A percentile compares a stretch with the other conserved stretches of the same genome.
Evolutionary conservation across 2,329 filamentous ascomycete species (phyloP).

Genomic region (Fusarium multiceps): DNA sequence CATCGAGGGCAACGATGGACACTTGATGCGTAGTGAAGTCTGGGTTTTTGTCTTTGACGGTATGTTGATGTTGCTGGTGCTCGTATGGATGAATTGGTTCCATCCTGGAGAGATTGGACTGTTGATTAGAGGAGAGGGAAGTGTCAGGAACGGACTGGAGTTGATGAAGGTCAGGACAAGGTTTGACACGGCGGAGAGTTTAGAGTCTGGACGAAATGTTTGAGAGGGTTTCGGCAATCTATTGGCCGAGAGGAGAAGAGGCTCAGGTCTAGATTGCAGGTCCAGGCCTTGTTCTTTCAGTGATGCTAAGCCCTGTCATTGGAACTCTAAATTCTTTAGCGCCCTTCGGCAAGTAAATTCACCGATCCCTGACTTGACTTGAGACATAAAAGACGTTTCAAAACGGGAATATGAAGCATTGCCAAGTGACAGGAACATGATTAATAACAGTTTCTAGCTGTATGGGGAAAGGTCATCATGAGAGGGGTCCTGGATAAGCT

Average conservation of each 20-base stretch:
- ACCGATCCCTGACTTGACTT: constrained; percentile 4
- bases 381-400: constrained; percentile 20
- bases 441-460: neutral
- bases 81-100: constrained; percentile 48
- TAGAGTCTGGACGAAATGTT: constrained; percentile 18
- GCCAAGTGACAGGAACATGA: neutral
- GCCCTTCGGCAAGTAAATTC: neutral
- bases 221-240: neutral
- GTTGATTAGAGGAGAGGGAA: constrained; percentile 38
- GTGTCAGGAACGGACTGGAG: constrained; percentile 41
- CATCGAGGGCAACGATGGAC: constrained; percentile 50
- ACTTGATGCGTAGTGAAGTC: constrained; percentile 50
- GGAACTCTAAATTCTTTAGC: neutral
- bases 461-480: neutral
- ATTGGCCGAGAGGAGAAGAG: neutral
- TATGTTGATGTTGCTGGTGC: constrained; percentile 49
- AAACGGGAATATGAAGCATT: neutral
- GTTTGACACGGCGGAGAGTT: constrained; percentile 27
- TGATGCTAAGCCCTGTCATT: neutral
- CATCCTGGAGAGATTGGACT: constrained; percentile 46
- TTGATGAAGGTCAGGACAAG: constrained; percentile 30
- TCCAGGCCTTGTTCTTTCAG: neutral
- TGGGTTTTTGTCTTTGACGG: constrained; percentile 55
- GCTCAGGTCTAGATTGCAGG: neutral
- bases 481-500: neutral